Percentiles rank a stretch among this genome's conserved stretches.
Evolutionary conservation across 176 grass and related monocot genomes (phyloP).

Genomic region (Neostapfia colusana): DNA sequence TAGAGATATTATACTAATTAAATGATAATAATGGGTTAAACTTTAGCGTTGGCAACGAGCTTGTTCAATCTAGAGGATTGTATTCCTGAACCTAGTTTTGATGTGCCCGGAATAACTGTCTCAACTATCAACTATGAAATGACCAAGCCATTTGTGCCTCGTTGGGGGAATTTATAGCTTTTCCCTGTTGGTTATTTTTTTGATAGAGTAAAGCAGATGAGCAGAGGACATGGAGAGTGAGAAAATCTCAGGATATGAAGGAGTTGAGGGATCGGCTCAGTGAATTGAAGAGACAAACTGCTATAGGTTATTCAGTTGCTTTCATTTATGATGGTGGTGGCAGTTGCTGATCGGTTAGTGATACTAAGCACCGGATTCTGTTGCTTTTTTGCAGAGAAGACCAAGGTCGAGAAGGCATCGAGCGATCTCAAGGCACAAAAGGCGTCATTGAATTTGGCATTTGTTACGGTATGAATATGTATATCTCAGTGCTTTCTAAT

Average conservation of each 20-base stretch:
- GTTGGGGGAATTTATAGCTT: conserved; percentile 20
- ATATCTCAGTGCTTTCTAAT: conserved; percentile 25
- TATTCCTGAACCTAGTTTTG: background rate
- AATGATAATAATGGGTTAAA: background rate
- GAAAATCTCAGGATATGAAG: conserved; percentile 67
- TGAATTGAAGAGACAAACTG: conserved; percentile 56
- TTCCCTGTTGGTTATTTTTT: conserved; percentile 8
- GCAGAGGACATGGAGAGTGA: conserved; percentile 67
- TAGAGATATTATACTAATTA: background rate
- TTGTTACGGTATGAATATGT: conserved; percentile 48
- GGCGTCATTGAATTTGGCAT: conserved; percentile 54
- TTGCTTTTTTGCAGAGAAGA: conserved; percentile 59
- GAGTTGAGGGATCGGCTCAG: conserved; percentile 61
- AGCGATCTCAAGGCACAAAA: conserved; percentile 50
- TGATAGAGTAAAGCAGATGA: conserved; percentile 70
- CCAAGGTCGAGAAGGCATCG: conserved; percentile 57
- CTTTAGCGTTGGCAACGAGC: background rate
- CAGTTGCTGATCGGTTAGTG: background rate
- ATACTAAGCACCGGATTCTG: conserved; percentile 26
- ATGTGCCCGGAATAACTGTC: background rate
- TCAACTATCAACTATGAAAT: background rate
- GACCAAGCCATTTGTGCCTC: conserved; percentile 1
- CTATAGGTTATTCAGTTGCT: conserved; percentile 54
- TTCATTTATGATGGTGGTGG: conserved; percentile 5
- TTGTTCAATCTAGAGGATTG: background rate